phyloP scores from a whole-genome alignment of 1,284 basidiomycete species.

The Meripilus lineatus region DNA sequence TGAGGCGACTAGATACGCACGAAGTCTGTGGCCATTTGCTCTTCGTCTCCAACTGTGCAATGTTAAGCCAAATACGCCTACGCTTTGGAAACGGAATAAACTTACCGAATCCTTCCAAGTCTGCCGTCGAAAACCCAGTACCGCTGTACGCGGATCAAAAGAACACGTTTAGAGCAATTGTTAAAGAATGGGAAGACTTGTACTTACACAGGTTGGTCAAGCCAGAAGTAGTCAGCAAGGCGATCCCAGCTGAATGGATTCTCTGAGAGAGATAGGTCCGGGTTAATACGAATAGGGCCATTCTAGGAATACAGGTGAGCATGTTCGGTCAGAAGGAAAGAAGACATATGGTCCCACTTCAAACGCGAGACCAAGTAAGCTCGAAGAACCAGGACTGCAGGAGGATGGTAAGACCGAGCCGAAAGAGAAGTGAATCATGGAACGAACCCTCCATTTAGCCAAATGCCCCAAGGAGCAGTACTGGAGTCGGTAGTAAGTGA shows the following conservation, averaged over 20 bases:
- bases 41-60: conserved; percentile 54
- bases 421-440: not conserved
- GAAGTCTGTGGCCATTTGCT: conserved; percentile 66
- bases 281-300: conserved; percentile 55
- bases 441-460: conserved; percentile 68
- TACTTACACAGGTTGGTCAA: conserved; percentile 62
- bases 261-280: conserved; percentile 40
- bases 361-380: conserved; percentile 56
- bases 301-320: conserved; percentile 37
- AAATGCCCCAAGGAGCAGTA: conserved; percentile 65
- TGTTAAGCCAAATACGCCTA: not conserved
- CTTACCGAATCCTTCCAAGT: conserved; percentile 31
- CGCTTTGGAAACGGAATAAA: not conserved
- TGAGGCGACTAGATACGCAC: conserved; percentile 33
- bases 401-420: not conserved
- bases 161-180: not conserved
- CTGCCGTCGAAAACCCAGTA: conserved; percentile 61
- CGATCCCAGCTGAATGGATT: conserved; percentile 57
- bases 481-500: conserved; percentile 45
- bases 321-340: not conserved
- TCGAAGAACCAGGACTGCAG: conserved; percentile 63
- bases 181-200: not conserved
- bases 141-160: conserved; percentile 40
- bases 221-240: conserved; percentile 64
- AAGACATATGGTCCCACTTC: conserved; percentile 39